Conservation (phyloP, 148 eudicot genomes). For the Cornus kousa region DNA sequence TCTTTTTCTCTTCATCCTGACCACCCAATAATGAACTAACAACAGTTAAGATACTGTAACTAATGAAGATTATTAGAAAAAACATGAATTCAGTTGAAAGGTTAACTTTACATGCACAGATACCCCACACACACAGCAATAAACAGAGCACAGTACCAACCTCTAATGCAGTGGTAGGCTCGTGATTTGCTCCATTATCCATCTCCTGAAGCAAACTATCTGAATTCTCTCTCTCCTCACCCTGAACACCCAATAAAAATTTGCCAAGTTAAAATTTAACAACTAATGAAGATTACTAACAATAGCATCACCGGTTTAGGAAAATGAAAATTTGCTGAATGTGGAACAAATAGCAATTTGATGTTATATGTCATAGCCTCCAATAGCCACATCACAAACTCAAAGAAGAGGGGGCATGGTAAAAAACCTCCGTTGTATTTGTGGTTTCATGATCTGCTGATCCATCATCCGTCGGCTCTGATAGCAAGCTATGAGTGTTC, state of each 20-base stretch:
- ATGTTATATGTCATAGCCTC: background rate
- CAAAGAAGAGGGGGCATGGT: background rate
- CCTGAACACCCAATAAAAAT: slow-evolving; percentile 24
- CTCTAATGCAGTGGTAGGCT: slow-evolving; percentile 21
- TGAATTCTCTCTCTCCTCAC: slow-evolving; percentile 29
- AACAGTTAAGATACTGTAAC: background rate
- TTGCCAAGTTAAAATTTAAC: background rate
- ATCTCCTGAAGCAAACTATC: slow-evolving; percentile 22
- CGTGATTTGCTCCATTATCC: slow-evolving; percentile 17
- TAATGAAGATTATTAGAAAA: background rate
- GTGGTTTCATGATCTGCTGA: slow-evolving; percentile 18
- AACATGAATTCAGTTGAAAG: background rate
- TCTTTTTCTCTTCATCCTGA: slow-evolving; percentile 21
- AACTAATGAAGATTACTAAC: background rate
- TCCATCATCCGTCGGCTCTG: slow-evolving; percentile 22
- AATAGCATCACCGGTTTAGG: background rate
- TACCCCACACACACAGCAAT: background rate
- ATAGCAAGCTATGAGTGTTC: slow-evolving; percentile 21
- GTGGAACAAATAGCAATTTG: background rate
- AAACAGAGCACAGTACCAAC: slow-evolving; percentile 16
- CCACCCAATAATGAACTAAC: background rate
- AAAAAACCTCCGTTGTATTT: slow-evolving; percentile 22
- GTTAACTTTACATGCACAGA: slow-evolving; percentile 3
- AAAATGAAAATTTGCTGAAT: background rate
- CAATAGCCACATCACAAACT: background rate